These are phyloP conservation scores for Apophysomyces elegans DNA, from an alignment of 371 early-diverging fungal species.

Conservation along the genomic window DNA sequence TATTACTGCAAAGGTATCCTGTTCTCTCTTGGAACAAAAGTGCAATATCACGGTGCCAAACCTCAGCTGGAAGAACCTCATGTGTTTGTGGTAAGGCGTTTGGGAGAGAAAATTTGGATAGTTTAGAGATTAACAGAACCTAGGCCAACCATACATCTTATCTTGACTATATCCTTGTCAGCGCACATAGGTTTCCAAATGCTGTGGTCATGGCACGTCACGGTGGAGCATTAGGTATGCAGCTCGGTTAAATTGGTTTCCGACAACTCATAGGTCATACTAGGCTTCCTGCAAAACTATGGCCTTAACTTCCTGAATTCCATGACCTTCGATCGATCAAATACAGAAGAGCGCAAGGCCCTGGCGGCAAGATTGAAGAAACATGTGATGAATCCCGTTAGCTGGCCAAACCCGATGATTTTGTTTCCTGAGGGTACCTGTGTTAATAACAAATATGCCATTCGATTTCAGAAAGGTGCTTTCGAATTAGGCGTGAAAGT, in stretches of 20 bases:
- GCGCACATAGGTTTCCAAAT: constrained; percentile 75
- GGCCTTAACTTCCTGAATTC: constrained; percentile 73
- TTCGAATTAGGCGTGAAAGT: constrained; percentile 77
- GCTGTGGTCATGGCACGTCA: constrained; percentile 81
- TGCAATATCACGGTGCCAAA: constrained; percentile 70
- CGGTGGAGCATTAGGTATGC: constrained; percentile 39
- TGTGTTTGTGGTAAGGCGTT: constrained; percentile 61
- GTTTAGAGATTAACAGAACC: not conserved
- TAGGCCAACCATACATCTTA: constrained; percentile 82
- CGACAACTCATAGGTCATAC: constrained; percentile 12
- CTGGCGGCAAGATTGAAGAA: constrained; percentile 44
- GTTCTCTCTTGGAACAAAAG: constrained; percentile 59
- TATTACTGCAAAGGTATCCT: constrained; percentile 68
- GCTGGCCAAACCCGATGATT: constrained; percentile 59
- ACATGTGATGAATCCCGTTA: constrained; percentile 39
- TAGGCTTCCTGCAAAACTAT: constrained; percentile 73
- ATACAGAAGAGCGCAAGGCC: constrained; percentile 64
- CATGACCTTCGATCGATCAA: constrained; percentile 76
- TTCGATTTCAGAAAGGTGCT: constrained; percentile 88
- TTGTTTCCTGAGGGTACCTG: constrained; percentile 93
- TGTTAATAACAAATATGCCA: constrained; percentile 84
- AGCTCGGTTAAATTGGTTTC: not conserved
- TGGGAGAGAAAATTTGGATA: no score
- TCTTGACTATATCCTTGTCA: constrained; percentile 79
- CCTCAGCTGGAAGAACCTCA: constrained; percentile 62